Evolutionary conservation across 2,329 filamentous ascomycete species (phyloP), one percentile per base, ranked within the genome.

Genomic region (Stachybotrys elegans): DNA sequence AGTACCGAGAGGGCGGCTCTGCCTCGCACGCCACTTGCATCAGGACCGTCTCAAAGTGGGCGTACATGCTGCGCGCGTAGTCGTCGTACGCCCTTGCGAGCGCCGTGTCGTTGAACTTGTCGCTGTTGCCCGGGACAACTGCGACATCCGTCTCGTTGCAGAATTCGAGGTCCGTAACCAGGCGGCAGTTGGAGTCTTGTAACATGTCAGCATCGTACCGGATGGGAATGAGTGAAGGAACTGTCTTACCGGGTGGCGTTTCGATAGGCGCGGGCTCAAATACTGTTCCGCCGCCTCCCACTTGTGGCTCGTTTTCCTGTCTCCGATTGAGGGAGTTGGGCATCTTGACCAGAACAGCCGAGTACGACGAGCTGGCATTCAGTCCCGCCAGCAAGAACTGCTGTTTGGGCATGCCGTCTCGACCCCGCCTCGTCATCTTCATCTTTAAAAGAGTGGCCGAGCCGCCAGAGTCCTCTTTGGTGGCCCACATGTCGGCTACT

Each of bases 111-210:
- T 78, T 71, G 51, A 81, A 83, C 37, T 71, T 79, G 27, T 71
- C 66, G 2, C 80, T 74, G 57, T 95, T 95, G 32, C 86, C 83
- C 1, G 93, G 93, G 1, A 96, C 93, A 1, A 96, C 93, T 6
- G 92, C 86, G 60, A 96, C 96, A 41, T 92, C 88, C 39, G 92
- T 86, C 55, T 92, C 81, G 53, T 84, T 78, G 68, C 93, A 98
- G 63, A 97, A 94, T 0, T 82, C 73, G n/a, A 98, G 79, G 58
- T 94, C 84, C 62, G 84, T 91, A 37, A 97, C 75, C 32, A 98
- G 76, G 47, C 85, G 84, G 63, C 93, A 98, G 57, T 91, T 95
- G 47, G 81, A 78, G 46, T 86, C 88, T 81, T 55, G 50, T 47
- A 14, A 21, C 27, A 27, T 4, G 32, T 51, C 41, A 48, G 48